phyloP scores from a whole-genome alignment of 768 basidiomycete genomes.

The Auriscalpium microsporum region DNA sequence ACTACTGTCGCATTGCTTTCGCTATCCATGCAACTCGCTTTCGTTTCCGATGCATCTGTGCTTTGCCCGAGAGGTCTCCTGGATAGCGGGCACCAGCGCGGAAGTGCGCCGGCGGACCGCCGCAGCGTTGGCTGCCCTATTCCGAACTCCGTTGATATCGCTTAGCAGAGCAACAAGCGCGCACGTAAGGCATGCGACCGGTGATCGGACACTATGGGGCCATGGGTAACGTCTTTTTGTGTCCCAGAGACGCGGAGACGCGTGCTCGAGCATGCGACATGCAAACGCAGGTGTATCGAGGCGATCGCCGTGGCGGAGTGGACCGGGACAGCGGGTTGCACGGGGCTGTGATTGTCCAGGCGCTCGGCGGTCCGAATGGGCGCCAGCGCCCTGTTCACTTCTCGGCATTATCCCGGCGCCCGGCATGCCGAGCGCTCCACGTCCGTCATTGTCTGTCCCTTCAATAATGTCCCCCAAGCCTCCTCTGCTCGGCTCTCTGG shows the following conservation, averaged over 20 bases:
- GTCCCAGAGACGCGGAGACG: neutral
- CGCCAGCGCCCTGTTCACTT: neutral
- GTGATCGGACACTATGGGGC: too few relatives aligned
- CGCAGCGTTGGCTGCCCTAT: neutral
- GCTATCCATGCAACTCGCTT: neutral
- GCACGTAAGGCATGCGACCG: too few relatives aligned
- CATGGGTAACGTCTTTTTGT: neutral
- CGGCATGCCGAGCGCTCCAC: too few relatives aligned
- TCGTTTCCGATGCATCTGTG: neutral
- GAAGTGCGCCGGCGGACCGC: neutral
- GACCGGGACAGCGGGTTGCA: neutral
- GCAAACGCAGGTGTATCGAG: neutral
- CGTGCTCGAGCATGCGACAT: neutral
- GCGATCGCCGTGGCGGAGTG: neutral
- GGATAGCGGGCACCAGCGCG: neutral
- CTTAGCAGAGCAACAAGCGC: too few relatives aligned
- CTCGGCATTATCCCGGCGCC: neutral
- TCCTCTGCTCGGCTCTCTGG: slow-evolving; percentile 56
- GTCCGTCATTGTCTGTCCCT: neutral
- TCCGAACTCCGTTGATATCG: neutral
- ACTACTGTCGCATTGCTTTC: too few relatives aligned
- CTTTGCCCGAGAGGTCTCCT: neutral
- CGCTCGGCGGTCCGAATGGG: neutral
- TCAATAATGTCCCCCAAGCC: slow-evolving; percentile 30
- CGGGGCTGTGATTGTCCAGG: neutral